phyloP scores from a whole-genome alignment of 495 filamentous ascomycete genomes.

The Glonium stellatum region DNA sequence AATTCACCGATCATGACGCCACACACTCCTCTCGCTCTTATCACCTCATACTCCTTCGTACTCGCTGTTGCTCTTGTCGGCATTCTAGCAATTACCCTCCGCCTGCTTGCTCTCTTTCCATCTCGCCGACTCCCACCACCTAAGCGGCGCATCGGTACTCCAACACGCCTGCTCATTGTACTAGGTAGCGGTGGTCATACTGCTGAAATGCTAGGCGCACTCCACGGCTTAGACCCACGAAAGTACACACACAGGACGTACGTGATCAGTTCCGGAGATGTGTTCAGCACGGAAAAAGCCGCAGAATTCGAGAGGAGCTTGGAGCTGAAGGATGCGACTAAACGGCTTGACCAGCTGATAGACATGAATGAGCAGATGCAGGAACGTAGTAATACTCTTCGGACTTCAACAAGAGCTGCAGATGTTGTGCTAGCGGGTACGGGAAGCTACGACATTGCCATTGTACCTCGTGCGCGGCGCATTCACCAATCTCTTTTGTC shows the following conservation, averaged over 20 bases:
- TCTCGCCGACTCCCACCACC: conserved; percentile 14
- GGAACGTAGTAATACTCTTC: not conserved
- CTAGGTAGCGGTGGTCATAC: conserved; percentile 94
- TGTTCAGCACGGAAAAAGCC: conserved; percentile 61
- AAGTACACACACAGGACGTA: conserved; percentile 65
- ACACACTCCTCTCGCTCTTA: conserved; percentile 19
- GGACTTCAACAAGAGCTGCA: not conserved
- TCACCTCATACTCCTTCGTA: conserved; percentile 11
- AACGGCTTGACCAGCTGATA: conserved; percentile 5
- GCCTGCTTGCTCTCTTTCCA: conserved; percentile 47
- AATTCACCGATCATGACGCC: conserved; percentile 12
- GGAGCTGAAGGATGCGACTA: conserved; percentile 5
- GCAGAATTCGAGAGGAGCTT: conserved; percentile 52
- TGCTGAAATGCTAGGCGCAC: conserved; percentile 81
- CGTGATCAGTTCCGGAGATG: conserved; percentile 69
- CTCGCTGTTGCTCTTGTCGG: conserved; percentile 3
- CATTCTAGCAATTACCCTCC: conserved; percentile 32
- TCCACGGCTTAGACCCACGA: conserved; percentile 43
- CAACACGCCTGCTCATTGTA: conserved; percentile 69
- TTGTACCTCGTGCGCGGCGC: conserved; percentile 61
- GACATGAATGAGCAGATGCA: not conserved
- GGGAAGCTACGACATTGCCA: conserved; percentile 47
- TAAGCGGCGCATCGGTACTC: conserved; percentile 25
- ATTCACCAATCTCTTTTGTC: conserved; percentile 73
- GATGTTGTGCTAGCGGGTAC: conserved; percentile 10